Evolutionary conservation across 352 stramenopile genomes (phyloP), one percentile per base, ranked within the genome.

Genomic region (Globisporangium recalcitrans): DNA sequence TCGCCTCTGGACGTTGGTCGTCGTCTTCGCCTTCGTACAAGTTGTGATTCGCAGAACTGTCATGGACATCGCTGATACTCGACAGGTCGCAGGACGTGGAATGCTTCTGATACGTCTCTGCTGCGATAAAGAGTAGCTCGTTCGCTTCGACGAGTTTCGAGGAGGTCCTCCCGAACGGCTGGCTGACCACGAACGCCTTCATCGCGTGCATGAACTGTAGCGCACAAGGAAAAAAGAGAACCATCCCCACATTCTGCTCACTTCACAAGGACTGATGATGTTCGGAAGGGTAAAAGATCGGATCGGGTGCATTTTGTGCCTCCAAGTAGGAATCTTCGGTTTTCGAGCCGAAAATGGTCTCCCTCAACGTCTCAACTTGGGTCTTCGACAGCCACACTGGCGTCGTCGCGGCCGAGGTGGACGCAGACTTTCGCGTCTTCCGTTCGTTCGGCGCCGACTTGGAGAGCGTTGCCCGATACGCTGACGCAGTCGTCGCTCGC

Each of bases 271-370:
- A 21, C n/a, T 22, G 14, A 46, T 22, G 0, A 16, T 13, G n/a
- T 22, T 16, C n/a, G 16, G 16, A 16, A 0, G 19, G n/a, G n/a
- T n/a, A n/a, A n/a, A n/a, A n/a, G n/a, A n/a, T n/a, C n/a, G n/a
- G n/a, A n/a, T n/a, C n/a, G n/a, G n/a, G 6, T 2, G 11, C 29
- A 26, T 56, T 10, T 13, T 58, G 32, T 65, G 88, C 80, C 73
- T 86, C 63, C 1, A 85, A 55, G 32, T 73, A 87, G 6, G 63
- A 57, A 44, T 85, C 71, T 13, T 86, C 75, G 0, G 36, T 65
- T 32, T 77, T 88, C 29, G 77, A 66, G 1, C 77, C 72, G 46
- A 88, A 90, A 14, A 83, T 54, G 27, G 48, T 67, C 36, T 75
- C 70, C 2, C 73, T 75, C 2, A 85, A 59, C 2, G 52, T 63